Evolutionary conservation across 305 asterid species (phyloP).

Genomic region (Fraxinus albicans): DNA sequence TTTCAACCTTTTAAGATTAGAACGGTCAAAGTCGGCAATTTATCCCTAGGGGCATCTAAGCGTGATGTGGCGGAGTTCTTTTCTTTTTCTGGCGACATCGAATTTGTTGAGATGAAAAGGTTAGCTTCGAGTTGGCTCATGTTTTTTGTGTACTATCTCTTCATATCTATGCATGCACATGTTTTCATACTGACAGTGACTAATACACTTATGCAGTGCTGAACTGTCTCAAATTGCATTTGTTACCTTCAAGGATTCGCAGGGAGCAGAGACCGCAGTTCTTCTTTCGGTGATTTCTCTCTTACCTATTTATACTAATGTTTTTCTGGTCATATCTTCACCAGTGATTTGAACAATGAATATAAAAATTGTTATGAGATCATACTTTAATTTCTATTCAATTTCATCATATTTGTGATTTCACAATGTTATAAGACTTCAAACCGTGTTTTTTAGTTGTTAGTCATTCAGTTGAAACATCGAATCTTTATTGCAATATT

Average conservation of each 20-base stretch:
- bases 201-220: constrained; percentile 48
- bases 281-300: constrained; percentile 64
- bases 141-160: constrained; percentile 1
- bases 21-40: constrained; percentile 85
- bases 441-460: not conserved
- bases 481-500: not conserved
- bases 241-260: constrained; percentile 82
- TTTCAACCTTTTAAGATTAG: constrained; percentile 42
- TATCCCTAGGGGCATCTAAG: constrained; percentile 79
- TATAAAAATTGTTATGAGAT: not conserved
- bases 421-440: not conserved
- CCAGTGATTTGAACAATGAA: not conserved
- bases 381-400: not conserved
- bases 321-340: not conserved
- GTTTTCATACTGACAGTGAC: constrained; percentile 9
- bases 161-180: not conserved
- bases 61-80: constrained; percentile 84
- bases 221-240: constrained; percentile 74
- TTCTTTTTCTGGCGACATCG: constrained; percentile 92
- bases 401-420: not conserved
- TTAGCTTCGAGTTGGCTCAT: constrained; percentile 24
- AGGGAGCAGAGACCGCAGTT: constrained; percentile 92
- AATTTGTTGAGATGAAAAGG: constrained; percentile 89
- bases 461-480: not conserved
- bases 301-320: not conserved